Percentiles rank a stretch among this genome's conserved stretches.
Evolutionary conservation across 805 yeast species (phyloP).

Genomic region (Schizosaccharomyces lindneri): DNA sequence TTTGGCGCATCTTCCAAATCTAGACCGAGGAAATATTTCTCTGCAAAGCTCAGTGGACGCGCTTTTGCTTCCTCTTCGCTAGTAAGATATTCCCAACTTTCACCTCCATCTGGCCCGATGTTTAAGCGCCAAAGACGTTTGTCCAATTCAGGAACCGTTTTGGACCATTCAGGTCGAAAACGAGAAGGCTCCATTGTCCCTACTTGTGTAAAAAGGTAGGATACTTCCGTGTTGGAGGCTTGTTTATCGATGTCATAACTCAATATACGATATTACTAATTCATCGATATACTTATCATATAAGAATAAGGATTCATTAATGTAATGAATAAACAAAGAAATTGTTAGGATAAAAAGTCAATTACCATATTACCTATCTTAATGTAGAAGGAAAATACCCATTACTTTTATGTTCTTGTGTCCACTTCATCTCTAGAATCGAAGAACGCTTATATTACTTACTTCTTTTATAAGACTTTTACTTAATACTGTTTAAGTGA

Average conservation of each 20-base stretch:
- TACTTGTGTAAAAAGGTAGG: background rate
- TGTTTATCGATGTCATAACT: background rate
- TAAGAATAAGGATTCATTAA: too few relatives aligned
- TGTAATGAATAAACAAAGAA: too few relatives aligned
- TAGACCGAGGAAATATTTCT: slow-evolving; percentile 28
- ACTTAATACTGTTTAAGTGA: too few relatives aligned
- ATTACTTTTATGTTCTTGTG: too few relatives aligned
- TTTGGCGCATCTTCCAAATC: slow-evolving; percentile 17
- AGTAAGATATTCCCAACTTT: slow-evolving; percentile 47
- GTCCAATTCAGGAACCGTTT: background rate
- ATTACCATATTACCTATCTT: too few relatives aligned
- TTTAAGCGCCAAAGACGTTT: background rate
- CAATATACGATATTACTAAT: too few relatives aligned
- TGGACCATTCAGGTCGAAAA: background rate
- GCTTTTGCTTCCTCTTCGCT: slow-evolving; percentile 14
- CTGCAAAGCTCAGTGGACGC: slow-evolving; percentile 24
- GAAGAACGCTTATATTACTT: too few relatives aligned
- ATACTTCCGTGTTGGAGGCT: background rate
- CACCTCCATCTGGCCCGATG: background rate
- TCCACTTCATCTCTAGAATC: too few relatives aligned
- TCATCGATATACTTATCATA: too few relatives aligned
- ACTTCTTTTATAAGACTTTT: too few relatives aligned
- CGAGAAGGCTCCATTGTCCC: background rate
- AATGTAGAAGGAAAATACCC: too few relatives aligned
- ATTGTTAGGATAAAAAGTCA: too few relatives aligned